Base-by-base conservation (phyloP, 192 early-diverging fungal species). In the Coemansia sp. region DNA sequence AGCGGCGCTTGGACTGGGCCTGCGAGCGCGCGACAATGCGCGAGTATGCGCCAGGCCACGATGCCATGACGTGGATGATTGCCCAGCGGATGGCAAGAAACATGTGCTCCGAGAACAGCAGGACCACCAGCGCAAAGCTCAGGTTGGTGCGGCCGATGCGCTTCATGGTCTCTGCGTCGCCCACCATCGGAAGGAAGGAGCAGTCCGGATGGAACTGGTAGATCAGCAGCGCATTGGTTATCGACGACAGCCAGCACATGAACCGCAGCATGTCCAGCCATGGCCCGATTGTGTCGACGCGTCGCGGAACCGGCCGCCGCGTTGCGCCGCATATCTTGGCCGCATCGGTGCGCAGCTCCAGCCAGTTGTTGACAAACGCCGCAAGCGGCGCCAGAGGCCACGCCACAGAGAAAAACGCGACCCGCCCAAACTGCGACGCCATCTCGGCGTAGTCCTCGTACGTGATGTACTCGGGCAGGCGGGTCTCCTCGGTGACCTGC, bases 401-500 rank as follows among this genome's bases (percentile, higher is more conserved):
- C 8, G 89, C 85, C 0, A 87, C 77, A 23, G 89, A 91, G 72
- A 98, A 98, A 59, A 95, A 78, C 19, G 87, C 82, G 11, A 97
- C 85, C 62, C 92, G 88, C 19, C 90, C 93, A 85, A 94, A 97
- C 84, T 97, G 94, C 61, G 89, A 87, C 57, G 89, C 87, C 91
- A 97, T 92, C 72, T 97, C 95, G 33, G 87, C 86, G 68, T 96
- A 96, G 69, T 97, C 95, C 53, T 85, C 85, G 54, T 90, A 94
- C 50, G 92, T 87, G 63, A 89, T 86, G 67, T 97, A 96, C 31
- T 78, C 85, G 11, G 90, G 88, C 55, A 90, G 72, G 7, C 64
- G 82, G 57, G 59, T 55, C 64, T 82, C 79, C 48, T 66, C 61
- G 29, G 75, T 57, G 29, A 69, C 72, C 20, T 62, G 57, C 22